A percentile compares a stretch with the other conserved stretches of the same genome.
Conservation (phyloP, 169 alveolate genomes). For the Besnoitia besnoiti region DNA sequence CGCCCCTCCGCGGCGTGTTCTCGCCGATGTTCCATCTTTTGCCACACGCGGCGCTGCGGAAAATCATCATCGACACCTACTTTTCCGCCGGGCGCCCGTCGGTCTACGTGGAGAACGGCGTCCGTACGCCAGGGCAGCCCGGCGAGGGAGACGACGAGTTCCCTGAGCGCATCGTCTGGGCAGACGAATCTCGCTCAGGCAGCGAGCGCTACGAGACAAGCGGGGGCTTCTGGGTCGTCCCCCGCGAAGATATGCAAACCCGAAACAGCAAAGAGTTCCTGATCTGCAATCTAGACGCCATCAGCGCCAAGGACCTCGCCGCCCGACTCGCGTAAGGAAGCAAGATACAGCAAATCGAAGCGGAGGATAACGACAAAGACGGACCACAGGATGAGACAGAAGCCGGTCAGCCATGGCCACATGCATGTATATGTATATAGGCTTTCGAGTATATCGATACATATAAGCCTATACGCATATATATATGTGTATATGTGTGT, state of each 20-base stretch:
- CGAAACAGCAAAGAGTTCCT: conserved; percentile 39
- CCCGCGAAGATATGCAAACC: background rate
- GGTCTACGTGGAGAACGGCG: background rate
- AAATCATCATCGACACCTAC: background rate
- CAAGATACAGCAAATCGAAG: background rate
- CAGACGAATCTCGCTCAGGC: background rate
- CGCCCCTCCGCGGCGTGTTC: background rate
- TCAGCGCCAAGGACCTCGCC: background rate
- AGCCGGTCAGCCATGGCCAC: background rate
- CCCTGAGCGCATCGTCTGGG: background rate
- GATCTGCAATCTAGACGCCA: background rate
- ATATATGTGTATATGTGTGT: background rate
- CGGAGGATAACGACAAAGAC: background rate
- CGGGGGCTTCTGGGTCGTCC: background rate
- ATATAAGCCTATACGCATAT: background rate
- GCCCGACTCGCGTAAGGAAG: background rate
- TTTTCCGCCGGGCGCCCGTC: background rate
- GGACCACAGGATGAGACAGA: too few relatives aligned
- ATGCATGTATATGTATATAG: background rate
- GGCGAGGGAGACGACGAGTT: background rate
- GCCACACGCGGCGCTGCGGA: conserved; percentile 32
- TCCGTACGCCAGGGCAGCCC: background rate
- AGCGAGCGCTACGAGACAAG: background rate
- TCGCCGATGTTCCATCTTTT: background rate
- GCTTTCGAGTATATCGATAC: background rate